Conservation (phyloP, 2,329 filamentous ascomycete genomes). For the Diaporthe humulicola region DNA sequence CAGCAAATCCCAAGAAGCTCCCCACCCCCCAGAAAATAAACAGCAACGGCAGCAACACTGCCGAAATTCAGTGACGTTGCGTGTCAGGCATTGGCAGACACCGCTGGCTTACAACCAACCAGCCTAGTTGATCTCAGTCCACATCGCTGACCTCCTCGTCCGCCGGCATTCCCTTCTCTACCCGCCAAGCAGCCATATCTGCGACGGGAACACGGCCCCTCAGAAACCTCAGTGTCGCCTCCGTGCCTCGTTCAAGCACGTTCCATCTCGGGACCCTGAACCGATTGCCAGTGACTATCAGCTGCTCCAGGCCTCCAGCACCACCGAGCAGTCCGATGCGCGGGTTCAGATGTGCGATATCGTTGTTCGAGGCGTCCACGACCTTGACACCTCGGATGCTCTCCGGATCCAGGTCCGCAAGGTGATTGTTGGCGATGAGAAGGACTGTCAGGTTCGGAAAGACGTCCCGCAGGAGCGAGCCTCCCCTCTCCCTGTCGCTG, state of each 20-base stretch:
- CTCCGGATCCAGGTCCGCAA: slow-evolving; percentile 80
- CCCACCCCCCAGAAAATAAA: neutral
- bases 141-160: slow-evolving; percentile 48
- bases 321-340: slow-evolving; percentile 83
- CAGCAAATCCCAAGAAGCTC: slow-evolving; percentile 5
- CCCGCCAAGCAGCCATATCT: slow-evolving; percentile 70
- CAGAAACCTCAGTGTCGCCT: slow-evolving; percentile 85
- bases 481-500: slow-evolving; percentile 40
- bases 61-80: neutral
- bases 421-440: slow-evolving; percentile 82
- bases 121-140: slow-evolving; percentile 41
- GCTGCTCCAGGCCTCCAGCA: slow-evolving; percentile 67
- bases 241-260: slow-evolving; percentile 87
- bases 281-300: slow-evolving; percentile 87
- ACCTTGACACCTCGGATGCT: slow-evolving; percentile 80
- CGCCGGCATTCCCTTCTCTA: slow-evolving; percentile 55
- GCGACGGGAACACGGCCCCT: slow-evolving; percentile 78
- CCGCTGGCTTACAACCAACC: no score
- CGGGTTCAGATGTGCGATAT: slow-evolving; percentile 85
- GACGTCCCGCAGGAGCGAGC: slow-evolving; percentile 64
- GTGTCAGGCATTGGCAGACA: neutral
- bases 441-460: slow-evolving; percentile 81
- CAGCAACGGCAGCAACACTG: neutral
- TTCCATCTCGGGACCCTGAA: slow-evolving; percentile 91
- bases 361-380: slow-evolving; percentile 87